A percentile compares a stretch with the other conserved stretches of the same genome.
Conservation (phyloP, 2,329 filamentous ascomycete genomes). For the Blastomyces gilchristii region DNA sequence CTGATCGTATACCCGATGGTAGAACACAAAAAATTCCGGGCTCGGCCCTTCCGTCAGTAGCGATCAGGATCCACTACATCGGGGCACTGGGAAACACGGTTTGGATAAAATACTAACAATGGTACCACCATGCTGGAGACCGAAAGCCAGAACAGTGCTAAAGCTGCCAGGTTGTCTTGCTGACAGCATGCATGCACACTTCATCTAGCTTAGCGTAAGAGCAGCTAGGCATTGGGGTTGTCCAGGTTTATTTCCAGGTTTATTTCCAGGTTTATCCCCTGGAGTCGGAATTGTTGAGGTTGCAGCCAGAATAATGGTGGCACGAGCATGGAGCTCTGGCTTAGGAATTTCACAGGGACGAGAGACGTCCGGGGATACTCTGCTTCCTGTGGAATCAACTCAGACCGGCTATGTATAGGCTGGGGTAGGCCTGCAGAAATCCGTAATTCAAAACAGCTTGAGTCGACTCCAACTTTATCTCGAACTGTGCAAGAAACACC, state of each 20-base stretch:
- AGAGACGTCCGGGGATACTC: background rate
- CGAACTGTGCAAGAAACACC: background rate
- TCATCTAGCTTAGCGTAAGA: conserved; percentile 1
- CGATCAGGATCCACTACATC: conserved; percentile 1
- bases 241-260: background rate
- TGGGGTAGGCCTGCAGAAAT: background rate
- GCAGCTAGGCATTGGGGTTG: background rate
- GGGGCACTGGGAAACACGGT: background rate
- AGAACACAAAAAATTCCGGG: background rate
- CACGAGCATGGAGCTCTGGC: background rate
- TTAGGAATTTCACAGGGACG: background rate
- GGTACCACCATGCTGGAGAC: conserved; percentile 5
- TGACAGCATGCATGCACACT: background rate
- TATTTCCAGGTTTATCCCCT: background rate
- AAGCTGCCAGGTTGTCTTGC: background rate
- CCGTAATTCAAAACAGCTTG: background rate
- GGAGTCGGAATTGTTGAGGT: background rate
- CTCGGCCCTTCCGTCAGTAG: background rate
- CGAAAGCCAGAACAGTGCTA: background rate
- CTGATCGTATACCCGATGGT: background rate
- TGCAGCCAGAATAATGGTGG: background rate
- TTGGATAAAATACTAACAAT: background rate
- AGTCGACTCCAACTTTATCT: background rate
- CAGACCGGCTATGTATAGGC: background rate
- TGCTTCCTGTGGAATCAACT: background rate